A percentile compares a stretch with the other conserved stretches of the same genome.
These are phyloP conservation scores for Salix koriyanagi DNA, from an alignment of 345 rosid species.

Conservation along the genomic window DNA sequence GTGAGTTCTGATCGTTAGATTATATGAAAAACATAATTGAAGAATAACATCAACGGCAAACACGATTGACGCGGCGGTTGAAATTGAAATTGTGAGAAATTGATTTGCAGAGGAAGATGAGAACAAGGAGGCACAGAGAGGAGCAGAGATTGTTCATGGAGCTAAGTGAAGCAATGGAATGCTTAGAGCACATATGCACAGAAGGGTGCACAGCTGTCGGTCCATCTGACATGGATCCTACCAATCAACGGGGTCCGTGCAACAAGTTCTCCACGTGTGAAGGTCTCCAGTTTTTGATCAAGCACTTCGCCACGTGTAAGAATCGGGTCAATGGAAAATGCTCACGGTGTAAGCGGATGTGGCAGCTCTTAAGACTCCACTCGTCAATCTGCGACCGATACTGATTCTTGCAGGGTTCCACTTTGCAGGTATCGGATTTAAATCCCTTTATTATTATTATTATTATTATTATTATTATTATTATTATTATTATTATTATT, in stretches of 20 bases:
- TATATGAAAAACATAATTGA: not conserved
- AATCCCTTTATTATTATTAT: not conserved
- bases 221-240: constrained; percentile 41
- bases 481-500: not conserved
- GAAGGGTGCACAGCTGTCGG: constrained; percentile 79
- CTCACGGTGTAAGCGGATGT: constrained; percentile 68
- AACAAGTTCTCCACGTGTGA: constrained; percentile 56
- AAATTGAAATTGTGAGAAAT: not conserved
- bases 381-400: constrained; percentile 57
- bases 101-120: constrained; percentile 61
- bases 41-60: not conserved
- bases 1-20: constrained; percentile 25
- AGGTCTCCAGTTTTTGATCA: constrained; percentile 66
- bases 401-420: constrained; percentile 64
- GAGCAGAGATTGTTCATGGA: constrained; percentile 61
- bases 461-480: too few species aligned
- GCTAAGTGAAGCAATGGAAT: constrained; percentile 78
- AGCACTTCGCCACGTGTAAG: constrained; percentile 63
- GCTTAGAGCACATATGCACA: constrained; percentile 81
- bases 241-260: constrained; percentile 39
- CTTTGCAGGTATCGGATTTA: constrained; percentile 67
- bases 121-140: constrained; percentile 38
- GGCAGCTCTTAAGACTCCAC: constrained; percentile 88
- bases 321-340: constrained; percentile 63
- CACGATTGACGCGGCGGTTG: not conserved